These are phyloP conservation scores for Phaseolus lunatus DNA, from an alignment of 306 rosid genomes.

Conservation along the genomic window DNA sequence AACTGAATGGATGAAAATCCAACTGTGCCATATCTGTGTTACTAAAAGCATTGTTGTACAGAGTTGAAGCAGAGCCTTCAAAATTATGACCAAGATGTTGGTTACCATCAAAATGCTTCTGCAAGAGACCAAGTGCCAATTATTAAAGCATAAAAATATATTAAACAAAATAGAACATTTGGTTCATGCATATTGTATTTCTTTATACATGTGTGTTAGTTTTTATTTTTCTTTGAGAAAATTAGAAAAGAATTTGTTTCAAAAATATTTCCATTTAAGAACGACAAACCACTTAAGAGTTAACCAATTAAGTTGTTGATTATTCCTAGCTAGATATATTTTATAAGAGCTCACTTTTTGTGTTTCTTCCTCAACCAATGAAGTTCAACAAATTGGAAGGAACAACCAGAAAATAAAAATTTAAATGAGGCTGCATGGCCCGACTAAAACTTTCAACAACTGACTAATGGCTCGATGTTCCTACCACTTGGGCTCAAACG, in stretches of 20 bases:
- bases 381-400: conserved; percentile 29
- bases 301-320: neutral
- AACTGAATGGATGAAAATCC: conserved; percentile 60
- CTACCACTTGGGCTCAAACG: neutral
- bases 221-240: neutral
- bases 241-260: neutral
- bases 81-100: conserved; percentile 58
- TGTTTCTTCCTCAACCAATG: conserved; percentile 12
- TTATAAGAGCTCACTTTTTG: neutral
- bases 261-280: neutral
- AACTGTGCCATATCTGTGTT: conserved; percentile 60
- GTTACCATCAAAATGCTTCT: conserved; percentile 65
- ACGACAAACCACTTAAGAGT: neutral
- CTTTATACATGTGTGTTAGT: neutral
- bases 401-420: conserved; percentile 16
- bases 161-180: conserved; percentile 7
- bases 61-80: conserved; percentile 63
- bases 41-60: conserved; percentile 54
- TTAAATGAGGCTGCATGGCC: conserved; percentile 15
- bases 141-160: conserved; percentile 20
- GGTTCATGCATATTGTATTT: conserved; percentile 6
- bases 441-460: conserved; percentile 23
- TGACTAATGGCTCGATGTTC: neutral
- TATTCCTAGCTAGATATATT: neutral
- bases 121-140: conserved; percentile 49